Conservation (phyloP, 1,284 basidiomycete genomes). For the Microstroma glucosiphilum region DNA sequence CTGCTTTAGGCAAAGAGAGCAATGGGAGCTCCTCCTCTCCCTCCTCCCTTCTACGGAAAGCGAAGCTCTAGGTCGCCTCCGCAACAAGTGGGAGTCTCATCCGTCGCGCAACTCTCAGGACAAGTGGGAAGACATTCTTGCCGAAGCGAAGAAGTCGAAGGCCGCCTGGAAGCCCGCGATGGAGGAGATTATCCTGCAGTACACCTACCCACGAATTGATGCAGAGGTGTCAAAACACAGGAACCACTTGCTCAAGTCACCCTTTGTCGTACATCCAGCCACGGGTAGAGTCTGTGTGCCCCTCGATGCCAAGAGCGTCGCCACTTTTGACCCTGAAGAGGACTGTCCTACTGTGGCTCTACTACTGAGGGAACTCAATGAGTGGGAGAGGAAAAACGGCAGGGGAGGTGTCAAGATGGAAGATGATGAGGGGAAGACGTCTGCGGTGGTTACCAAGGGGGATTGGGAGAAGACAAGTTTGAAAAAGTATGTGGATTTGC, state of each 20-base stretch:
- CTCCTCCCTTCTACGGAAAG: slow-evolving; percentile 60
- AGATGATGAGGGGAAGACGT: background rate
- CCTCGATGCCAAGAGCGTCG: slow-evolving; percentile 69
- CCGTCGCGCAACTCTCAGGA: slow-evolving; percentile 59
- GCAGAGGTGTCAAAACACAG: slow-evolving; percentile 94
- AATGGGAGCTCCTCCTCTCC: slow-evolving; percentile 69
- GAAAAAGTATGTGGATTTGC: slow-evolving; percentile 80
- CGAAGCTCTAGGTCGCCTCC: slow-evolving; percentile 52
- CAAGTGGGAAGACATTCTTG: slow-evolving; percentile 68
- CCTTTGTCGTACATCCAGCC: slow-evolving; percentile 93
- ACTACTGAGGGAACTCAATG: slow-evolving; percentile 70
- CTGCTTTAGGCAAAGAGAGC: slow-evolving; percentile 67
- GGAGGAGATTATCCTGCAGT: slow-evolving; percentile 85
- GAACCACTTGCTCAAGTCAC: slow-evolving; percentile 95
- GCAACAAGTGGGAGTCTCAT: slow-evolving; percentile 62
- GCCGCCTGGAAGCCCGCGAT: slow-evolving; percentile 46
- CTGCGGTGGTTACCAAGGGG: slow-evolving; percentile 40
- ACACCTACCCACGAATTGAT: slow-evolving; percentile 93
- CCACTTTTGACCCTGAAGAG: slow-evolving; percentile 73
- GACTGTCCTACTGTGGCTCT: slow-evolving; percentile 77
- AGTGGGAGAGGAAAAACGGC: slow-evolving; percentile 3
- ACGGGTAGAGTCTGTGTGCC: slow-evolving; percentile 95
- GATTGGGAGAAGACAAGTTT: slow-evolving; percentile 60
- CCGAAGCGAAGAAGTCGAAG: slow-evolving; percentile 40
- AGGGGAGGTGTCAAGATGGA: slow-evolving; percentile 57